phyloP scores from a whole-genome alignment of 2,329 filamentous ascomycete species.

The Epichloe hybrida region DNA sequence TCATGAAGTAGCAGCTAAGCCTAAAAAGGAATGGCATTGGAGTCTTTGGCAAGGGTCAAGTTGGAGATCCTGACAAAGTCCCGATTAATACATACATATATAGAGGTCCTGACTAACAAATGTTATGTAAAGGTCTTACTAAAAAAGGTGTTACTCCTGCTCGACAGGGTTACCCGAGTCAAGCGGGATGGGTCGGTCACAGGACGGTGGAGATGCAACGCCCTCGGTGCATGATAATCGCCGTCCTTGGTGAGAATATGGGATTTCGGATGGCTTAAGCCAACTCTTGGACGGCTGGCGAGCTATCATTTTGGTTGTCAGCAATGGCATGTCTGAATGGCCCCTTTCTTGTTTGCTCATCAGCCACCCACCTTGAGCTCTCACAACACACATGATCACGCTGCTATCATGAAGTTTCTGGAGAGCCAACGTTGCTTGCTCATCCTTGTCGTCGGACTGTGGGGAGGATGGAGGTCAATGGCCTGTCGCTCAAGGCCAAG shows the following conservation, averaged over 20 bases:
- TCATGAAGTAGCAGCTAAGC: no score
- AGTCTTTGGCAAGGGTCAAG: no score
- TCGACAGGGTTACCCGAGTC: not conserved
- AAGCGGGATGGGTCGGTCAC: not conserved
- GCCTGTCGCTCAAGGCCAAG: no score
- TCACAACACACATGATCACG: not conserved
- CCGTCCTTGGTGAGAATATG: not conserved
- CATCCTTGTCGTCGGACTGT: not conserved
- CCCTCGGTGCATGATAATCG: not conserved
- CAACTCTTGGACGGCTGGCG: not conserved
- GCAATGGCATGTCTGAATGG: not conserved
- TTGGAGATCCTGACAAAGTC: no score
- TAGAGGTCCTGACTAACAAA: no score
- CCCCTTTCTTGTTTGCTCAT: not conserved
- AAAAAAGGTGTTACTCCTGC: no score
- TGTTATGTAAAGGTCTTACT: no score
- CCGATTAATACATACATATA: no score
- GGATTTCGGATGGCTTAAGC: not conserved
- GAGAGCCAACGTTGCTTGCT: not conserved
- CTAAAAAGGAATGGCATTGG: no score
- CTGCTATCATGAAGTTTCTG: not conserved
- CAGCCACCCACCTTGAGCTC: not conserved
- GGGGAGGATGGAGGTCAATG: not conserved
- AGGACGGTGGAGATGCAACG: not conserved
- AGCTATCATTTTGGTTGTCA: not conserved